phyloP scores from a whole-genome alignment of 1,284 basidiomycete genomes.

The Tilletia horrida region DNA sequence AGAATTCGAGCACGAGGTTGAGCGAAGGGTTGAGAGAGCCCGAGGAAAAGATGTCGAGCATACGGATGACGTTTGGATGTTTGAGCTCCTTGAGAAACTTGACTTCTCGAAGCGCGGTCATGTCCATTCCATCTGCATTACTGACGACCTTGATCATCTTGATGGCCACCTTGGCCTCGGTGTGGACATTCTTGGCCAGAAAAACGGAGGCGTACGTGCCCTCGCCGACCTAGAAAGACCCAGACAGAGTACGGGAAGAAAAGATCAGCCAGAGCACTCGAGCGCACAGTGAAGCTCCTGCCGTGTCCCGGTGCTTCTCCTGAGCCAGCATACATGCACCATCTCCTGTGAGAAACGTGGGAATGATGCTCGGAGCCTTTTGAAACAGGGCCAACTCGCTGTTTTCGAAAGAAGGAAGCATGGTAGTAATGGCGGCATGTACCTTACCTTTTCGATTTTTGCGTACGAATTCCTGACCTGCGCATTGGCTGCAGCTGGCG shows the following conservation, averaged over 20 bases:
- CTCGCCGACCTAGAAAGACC: slow-evolving; percentile 63
- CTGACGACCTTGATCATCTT: slow-evolving; percentile 76
- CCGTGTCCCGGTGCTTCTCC: slow-evolving; percentile 24
- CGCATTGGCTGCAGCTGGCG: not conserved
- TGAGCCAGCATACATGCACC: too few species aligned
- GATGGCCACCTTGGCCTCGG: slow-evolving; percentile 79
- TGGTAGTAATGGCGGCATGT: slow-evolving; percentile 4
- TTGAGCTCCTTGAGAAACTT: slow-evolving; percentile 90
- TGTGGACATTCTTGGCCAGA: slow-evolving; percentile 62
- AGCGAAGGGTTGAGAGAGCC: slow-evolving; percentile 72
- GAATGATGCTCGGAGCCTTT: slow-evolving; percentile 50
- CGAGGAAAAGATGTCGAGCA: slow-evolving; percentile 93
- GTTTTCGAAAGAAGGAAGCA: slow-evolving; percentile 6
- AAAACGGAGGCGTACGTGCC: slow-evolving; percentile 95
- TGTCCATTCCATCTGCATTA: slow-evolving; percentile 83
- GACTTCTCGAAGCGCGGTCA: slow-evolving; percentile 97
- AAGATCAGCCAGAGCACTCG: slow-evolving; percentile 18
- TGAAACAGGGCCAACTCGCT: not conserved
- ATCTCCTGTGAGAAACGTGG: too few species aligned
- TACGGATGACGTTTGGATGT: slow-evolving; percentile 91
- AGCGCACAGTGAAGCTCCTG: too few species aligned
- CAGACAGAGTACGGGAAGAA: not conserved
- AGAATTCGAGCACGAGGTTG: slow-evolving; percentile 94
- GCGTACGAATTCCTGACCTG: slow-evolving; percentile 26
- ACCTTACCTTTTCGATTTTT: slow-evolving; percentile 36